Conservation (phyloP, 257 asterid species). For the Gentiana macrophylla region DNA sequence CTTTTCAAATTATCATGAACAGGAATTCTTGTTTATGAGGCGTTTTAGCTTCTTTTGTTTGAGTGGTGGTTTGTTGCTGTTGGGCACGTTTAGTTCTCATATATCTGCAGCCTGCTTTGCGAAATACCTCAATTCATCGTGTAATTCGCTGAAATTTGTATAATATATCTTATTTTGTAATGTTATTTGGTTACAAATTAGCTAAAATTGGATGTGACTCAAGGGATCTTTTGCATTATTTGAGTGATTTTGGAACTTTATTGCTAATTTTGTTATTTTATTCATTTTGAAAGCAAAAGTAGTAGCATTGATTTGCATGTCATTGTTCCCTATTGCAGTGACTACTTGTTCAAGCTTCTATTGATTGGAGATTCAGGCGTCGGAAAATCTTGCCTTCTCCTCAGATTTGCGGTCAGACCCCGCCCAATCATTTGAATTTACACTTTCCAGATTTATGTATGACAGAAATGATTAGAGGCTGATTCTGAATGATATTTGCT, state of each 20-base stretch:
- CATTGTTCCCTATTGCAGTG: conserved; percentile 39
- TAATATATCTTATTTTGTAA: no score
- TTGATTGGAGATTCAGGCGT: conserved; percentile 86
- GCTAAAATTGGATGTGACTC: no score
- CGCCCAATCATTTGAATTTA: background rate
- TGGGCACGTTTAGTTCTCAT: no score
- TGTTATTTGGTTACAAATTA: no score
- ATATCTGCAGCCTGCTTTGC: no score
- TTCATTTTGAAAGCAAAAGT: background rate
- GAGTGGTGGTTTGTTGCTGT: no score
- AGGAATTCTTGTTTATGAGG: no score
- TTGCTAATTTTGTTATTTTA: background rate
- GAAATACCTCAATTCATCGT: no score
- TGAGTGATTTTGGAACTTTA: background rate
- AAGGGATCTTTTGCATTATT: no score
- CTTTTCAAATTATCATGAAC: no score
- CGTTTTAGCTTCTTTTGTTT: no score
- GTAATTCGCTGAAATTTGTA: no score
- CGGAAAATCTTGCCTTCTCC: conserved; percentile 82
- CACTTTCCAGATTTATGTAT: background rate
- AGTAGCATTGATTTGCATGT: background rate
- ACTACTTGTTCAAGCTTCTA: conserved; percentile 75
- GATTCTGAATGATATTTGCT: background rate
- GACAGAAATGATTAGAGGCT: background rate
- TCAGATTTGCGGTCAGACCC: conserved; percentile 70